Evolutionary conservation across 805 yeast genomes (phyloP), one percentile per base, ranked within the genome.

Genomic region (Candida adriatica): DNA sequence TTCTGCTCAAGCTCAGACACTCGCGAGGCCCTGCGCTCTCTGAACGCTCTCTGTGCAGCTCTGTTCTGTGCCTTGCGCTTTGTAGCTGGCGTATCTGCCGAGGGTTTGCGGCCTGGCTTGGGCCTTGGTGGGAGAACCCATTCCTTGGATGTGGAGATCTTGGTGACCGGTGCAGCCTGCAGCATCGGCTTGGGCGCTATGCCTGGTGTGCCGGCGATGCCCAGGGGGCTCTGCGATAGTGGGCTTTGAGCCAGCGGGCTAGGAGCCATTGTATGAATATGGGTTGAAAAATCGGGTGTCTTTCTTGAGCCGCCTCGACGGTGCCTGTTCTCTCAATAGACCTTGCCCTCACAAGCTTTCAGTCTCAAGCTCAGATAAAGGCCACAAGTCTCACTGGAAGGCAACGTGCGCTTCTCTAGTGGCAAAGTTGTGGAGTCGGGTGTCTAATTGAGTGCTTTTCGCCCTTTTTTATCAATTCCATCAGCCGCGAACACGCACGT

Each of bases 21-120:
- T 31, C 87, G 61, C 19, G 82, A 81, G 13, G 95, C 94, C 46
- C 94, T 63, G 42, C 95, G 67, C 54, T 86, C 94, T 42, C 96
- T 62, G 60, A 85, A 84, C 2, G 96, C 94, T 36, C 95, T 53
- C 62, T 88, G 94, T 15, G 96, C 95, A n/a, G 92, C 94, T 37
- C 96, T 63, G 53, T 87, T 87, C 56, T 83, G 96, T 4, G 94
- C 94, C 56, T 85, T 85, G 33, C 95, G 62, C 55, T 84, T 83
- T 15, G 80, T 75, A 1, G 88, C 87, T 0, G 95, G 94, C 0
- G 88, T 73, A 43, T 85, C 95, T 5, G 70, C 68, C 41, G 55
- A 51, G 3, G 79, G 77, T 43, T 73, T 73, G 23, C 80, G 58
- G 6, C 83, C 83, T 0, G 83, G 81, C 42, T 80, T 80, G 11